These are phyloP conservation scores for Staphylotrichum tortipilum DNA, from an alignment of 495 filamentous ascomycete species.

Conservation along the genomic window DNA sequence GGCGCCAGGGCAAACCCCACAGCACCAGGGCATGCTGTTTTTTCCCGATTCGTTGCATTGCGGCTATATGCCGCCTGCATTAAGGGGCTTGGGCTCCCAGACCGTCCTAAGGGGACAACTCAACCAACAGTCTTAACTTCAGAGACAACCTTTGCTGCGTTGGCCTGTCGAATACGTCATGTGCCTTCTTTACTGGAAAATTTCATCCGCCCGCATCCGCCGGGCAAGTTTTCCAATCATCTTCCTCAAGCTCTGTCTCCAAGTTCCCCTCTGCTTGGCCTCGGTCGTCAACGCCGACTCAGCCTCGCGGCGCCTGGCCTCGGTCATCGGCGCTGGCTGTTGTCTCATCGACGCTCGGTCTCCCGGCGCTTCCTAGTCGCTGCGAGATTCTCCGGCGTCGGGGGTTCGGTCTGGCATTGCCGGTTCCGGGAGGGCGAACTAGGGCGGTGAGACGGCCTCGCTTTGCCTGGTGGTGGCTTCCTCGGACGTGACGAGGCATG, in stretches of 20 bases:
- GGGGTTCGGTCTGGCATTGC: background rate
- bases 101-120: too few relatives aligned
- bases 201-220: background rate
- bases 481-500: background rate
- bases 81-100: too few relatives aligned
- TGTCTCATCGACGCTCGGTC: background rate
- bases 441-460: background rate
- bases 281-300: background rate
- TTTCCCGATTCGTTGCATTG: too few relatives aligned
- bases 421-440: background rate
- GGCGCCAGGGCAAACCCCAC: too few relatives aligned
- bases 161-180: too few relatives aligned
- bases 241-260: background rate
- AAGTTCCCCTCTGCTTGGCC: background rate
- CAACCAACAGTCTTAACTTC: too few relatives aligned
- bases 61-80: too few relatives aligned
- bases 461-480: background rate
- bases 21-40: too few relatives aligned
- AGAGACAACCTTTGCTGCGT: too few relatives aligned
- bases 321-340: background rate
- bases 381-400: background rate
- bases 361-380: background rate
- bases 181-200: too few relatives aligned
- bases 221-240: background rate
- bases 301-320: background rate